Evolutionary conservation across 805 yeast genomes (phyloP).

Genomic region (Jamesozyma gamospora): DNA sequence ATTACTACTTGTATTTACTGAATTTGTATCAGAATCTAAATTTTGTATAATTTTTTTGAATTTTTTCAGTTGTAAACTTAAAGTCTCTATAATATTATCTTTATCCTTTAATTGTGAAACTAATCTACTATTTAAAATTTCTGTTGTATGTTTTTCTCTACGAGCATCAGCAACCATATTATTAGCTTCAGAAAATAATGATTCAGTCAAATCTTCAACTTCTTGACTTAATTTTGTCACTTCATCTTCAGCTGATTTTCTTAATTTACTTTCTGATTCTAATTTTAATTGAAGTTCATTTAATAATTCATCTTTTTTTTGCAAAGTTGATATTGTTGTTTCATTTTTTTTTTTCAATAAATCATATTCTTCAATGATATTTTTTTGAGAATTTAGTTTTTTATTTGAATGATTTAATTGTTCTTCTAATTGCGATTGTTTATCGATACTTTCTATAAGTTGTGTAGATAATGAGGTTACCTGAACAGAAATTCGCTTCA

Average conservation of each 20-base stretch:
- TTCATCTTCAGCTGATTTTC: slow-evolving; percentile 46
- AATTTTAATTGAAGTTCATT: slow-evolving; percentile 26
- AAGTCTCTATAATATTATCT: slow-evolving; percentile 52
- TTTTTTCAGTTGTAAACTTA: slow-evolving; percentile 58
- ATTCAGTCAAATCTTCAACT: slow-evolving; percentile 69
- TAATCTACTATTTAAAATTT: slow-evolving; percentile 48
- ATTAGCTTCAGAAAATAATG: slow-evolving; percentile 76
- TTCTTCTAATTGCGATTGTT: slow-evolving; percentile 47
- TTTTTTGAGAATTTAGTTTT: slow-evolving; percentile 20
- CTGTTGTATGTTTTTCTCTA: slow-evolving; percentile 49
- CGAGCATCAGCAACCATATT: slow-evolving; percentile 75
- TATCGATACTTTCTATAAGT: slow-evolving; percentile 49
- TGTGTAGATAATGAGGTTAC: slow-evolving; percentile 49
- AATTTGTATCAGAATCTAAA: slow-evolving; percentile 33
- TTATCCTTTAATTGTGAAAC: slow-evolving; percentile 52
- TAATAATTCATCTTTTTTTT: slow-evolving; percentile 19
- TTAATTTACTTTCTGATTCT: slow-evolving; percentile 27
- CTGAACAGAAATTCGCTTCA: slow-evolving; percentile 41
- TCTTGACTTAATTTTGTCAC: slow-evolving; percentile 55
- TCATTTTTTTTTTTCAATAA: slow-evolving; percentile 28
- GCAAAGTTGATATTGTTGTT: slow-evolving; percentile 24
- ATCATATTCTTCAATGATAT: slow-evolving; percentile 18
- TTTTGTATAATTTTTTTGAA: slow-evolving; percentile 48
- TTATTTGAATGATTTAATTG: slow-evolving; percentile 34
- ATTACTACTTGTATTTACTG: slow-evolving; percentile 3